Conservation (phyloP, 257 asterid species). For the Osmanthus fragrans region DNA sequence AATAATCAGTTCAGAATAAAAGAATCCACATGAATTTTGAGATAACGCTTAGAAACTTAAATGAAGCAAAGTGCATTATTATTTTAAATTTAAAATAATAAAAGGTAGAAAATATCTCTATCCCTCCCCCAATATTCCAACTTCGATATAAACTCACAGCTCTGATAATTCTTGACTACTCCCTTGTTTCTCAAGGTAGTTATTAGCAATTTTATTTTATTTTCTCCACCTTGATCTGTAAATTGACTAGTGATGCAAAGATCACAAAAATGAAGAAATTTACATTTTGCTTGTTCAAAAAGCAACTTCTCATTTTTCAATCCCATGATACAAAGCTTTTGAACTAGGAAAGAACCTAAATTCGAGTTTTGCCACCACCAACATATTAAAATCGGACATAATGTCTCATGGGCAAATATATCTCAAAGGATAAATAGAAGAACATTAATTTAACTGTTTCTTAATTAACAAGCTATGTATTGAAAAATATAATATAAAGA, state of each 20-base stretch:
- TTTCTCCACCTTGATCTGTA: neutral
- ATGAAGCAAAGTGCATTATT: neutral
- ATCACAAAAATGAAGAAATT: neutral
- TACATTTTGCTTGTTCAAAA: neutral
- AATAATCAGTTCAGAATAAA: neutral
- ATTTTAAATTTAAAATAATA: neutral
- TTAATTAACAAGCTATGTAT: neutral
- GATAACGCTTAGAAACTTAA: neutral
- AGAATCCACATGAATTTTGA: neutral
- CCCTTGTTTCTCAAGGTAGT: neutral
- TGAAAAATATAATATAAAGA: neutral
- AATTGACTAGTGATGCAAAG: neutral
- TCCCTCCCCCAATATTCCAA: neutral
- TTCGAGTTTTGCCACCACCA: neutral
- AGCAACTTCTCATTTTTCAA: neutral
- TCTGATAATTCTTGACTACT: neutral
- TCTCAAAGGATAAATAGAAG: neutral
- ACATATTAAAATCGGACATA: neutral
- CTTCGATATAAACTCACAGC: neutral
- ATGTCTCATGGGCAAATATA: neutral
- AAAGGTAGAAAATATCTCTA: neutral
- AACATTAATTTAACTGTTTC: neutral
- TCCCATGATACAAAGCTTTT: neutral
- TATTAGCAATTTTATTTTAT: neutral
- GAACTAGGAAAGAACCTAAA: neutral